Percentiles rank a stretch among this genome's conserved stretches.
Evolutionary conservation across 2,329 filamentous ascomycete genomes (phyloP).

Genomic region (Trichoderma arundinaceum): DNA sequence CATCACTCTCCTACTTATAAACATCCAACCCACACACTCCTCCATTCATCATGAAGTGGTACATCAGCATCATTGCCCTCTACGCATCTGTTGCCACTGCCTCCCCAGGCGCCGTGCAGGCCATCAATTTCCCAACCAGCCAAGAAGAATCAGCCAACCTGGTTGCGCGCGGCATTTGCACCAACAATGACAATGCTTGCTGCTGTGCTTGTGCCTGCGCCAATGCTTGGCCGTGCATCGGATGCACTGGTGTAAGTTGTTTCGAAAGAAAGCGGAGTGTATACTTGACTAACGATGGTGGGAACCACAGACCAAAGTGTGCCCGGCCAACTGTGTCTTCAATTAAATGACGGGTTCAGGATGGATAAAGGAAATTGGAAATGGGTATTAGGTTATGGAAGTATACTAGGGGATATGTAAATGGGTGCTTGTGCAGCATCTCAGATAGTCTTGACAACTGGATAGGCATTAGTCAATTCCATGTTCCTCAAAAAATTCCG

Average conservation of each 20-base stretch:
- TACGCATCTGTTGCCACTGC: not conserved
- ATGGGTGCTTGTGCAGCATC: not conserved
- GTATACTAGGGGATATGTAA: not conserved
- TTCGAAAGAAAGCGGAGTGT: not conserved
- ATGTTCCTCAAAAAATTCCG: not conserved
- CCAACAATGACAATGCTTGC: not conserved
- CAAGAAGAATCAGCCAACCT: not conserved
- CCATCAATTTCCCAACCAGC: not conserved
- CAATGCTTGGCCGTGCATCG: constrained; percentile 3
- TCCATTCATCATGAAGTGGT: constrained; percentile 1
- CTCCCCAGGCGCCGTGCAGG: not conserved
- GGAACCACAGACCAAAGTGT: not conserved
- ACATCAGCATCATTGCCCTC: not conserved
- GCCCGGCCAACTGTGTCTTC: not conserved
- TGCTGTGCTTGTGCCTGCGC: not conserved
- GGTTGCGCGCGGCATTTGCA: not conserved
- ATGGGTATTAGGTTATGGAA: not conserved
- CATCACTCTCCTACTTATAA: not conserved
- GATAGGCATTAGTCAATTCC: not conserved
- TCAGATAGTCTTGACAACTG: not conserved
- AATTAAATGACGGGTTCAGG: not conserved
- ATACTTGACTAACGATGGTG: not conserved
- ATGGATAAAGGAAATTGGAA: not conserved
- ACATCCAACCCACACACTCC: not conserved
- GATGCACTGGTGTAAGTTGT: not conserved